Evolutionary conservation across 208 protist genomes (phyloP).

Genomic region (Leishmania turanica): DNA sequence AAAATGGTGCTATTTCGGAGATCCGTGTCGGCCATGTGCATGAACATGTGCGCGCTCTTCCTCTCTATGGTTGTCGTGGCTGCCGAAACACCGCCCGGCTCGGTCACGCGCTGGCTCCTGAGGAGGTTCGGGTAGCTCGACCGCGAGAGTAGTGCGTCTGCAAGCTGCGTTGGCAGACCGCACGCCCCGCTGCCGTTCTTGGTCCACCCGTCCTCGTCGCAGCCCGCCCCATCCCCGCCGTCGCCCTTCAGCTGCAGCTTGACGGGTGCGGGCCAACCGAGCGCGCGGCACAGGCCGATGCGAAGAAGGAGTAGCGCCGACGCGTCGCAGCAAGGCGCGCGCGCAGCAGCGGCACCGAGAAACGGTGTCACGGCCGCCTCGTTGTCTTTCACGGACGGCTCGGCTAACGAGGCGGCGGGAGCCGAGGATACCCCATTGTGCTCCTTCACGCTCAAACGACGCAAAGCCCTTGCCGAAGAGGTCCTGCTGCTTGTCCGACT

Average conservation of each 20-base stretch:
- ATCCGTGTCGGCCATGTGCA: constrained; percentile 37
- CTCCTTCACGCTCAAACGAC: neutral
- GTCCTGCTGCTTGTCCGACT: neutral
- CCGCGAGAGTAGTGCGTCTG: constrained; percentile 27
- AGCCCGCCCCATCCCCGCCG: neutral
- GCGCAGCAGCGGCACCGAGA: neutral
- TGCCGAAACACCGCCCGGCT: neutral
- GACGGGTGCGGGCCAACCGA: constrained; percentile 34
- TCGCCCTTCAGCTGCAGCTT: constrained; percentile 5
- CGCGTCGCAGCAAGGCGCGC: neutral
- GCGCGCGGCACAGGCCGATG: constrained; percentile 30
- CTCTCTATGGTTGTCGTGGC: neutral
- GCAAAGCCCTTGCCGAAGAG: neutral
- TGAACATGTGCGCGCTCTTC: constrained; percentile 26
- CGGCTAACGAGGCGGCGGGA: neutral
- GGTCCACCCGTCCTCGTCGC: neutral
- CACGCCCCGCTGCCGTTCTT: neutral
- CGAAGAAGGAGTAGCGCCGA: constrained; percentile 27
- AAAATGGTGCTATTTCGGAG: constrained; percentile 51
- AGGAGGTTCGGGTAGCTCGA: constrained; percentile 6
- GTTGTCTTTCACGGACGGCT: neutral
- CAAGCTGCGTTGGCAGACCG: constrained; percentile 2
- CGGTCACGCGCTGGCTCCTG: neutral
- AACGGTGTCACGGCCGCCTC: neutral
- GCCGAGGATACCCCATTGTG: neutral